Percentiles rank a stretch among this genome's conserved stretches.
Conservation (phyloP, 768 basidiomycete genomes). For the Boletus eberwhitei region DNA sequence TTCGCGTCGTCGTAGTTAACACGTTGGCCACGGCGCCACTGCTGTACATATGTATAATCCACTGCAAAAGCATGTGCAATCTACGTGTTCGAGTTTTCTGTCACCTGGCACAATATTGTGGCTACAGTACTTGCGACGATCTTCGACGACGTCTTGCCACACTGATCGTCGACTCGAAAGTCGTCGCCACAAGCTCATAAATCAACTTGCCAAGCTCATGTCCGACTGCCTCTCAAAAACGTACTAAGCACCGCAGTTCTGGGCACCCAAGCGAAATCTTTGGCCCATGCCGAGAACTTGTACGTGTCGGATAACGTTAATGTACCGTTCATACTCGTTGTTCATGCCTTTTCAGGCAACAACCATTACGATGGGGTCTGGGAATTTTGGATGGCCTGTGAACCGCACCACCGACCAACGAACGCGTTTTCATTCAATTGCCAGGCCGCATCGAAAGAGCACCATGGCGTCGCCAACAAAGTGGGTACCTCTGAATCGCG, state of each 20-base stretch:
- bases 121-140: slow-evolving; percentile 12
- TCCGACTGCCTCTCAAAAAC: slow-evolving; percentile 18
- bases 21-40: slow-evolving; percentile 6
- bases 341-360: not conserved
- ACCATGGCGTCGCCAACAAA: not conserved
- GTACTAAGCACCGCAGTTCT: slow-evolving; percentile 1
- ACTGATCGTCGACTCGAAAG: slow-evolving; percentile 7
- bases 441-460: not conserved
- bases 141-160: slow-evolving; percentile 12
- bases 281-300: not conserved
- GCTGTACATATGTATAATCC: slow-evolving; percentile 24
- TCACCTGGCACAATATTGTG: not conserved
- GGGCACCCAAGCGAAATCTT: not conserved
- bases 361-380: not conserved
- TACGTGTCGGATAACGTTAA: not conserved
- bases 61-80: not conserved
- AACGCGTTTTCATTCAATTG: not conserved
- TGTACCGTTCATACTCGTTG: not conserved
- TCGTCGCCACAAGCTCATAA: slow-evolving; percentile 9
- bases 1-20: slow-evolving; percentile 5
- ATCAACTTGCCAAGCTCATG: slow-evolving; percentile 17
- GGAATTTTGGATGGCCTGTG: not conserved
- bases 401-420: not conserved
- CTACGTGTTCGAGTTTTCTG: not conserved
- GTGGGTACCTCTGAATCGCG: not conserved